Base-by-base conservation (phyloP, 2,329 filamentous ascomycete genomes). In the Pseudogymnoascus sp. region DNA sequence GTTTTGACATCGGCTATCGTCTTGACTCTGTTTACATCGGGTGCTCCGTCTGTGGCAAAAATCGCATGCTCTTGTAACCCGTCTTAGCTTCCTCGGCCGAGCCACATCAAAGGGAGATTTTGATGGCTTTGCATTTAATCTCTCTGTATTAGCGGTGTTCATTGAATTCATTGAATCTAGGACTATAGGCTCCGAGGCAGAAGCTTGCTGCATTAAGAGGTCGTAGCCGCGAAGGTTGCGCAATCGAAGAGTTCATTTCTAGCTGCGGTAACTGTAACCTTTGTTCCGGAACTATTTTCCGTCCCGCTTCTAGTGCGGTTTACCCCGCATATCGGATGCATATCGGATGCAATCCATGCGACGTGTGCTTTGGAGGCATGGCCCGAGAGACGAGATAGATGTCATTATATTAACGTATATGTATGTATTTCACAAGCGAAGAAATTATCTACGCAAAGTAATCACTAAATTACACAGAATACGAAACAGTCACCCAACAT, bases 11-110 rank as follows among this genome's bases (percentile, higher is more conserved):
- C 75, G 72, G 34, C 70, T 61, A 67, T 76, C 72, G 53, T 75
- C 73, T 5, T 68, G 68, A 63, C 71, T 74, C 14, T 72, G 73
- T 53, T 72, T 72, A 67, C 79, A 82, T 62, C 77, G 74, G 18
- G 80, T 80, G 67, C 76, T 78, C 40, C 79, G 73, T 63, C 75
- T 69, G 68, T 83, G 79, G 70, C 81, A 83, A 69, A 80, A 78
- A 69, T 83, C 81, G 69, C 77, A 73, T 23, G 67, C 64, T 61
- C 66, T 31, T n/a, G 65, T 61, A 59, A 66, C 59, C 38, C 66
- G 18, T 63, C 38, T 18, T 34, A 38, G 61, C 28, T 63, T 63
- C 9, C 21, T 36, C 16, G 46, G 61, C 25, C 42, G 42, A 46
- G 42, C 42, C 18, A 46, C 21, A 46, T 46, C 42, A 25, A 46